A percentile compares a stretch with the other conserved stretches of the same genome.
phyloP scores from a whole-genome alignment of 2,329 filamentous ascomycete species.

The Coniochaeta hoffmannii region DNA sequence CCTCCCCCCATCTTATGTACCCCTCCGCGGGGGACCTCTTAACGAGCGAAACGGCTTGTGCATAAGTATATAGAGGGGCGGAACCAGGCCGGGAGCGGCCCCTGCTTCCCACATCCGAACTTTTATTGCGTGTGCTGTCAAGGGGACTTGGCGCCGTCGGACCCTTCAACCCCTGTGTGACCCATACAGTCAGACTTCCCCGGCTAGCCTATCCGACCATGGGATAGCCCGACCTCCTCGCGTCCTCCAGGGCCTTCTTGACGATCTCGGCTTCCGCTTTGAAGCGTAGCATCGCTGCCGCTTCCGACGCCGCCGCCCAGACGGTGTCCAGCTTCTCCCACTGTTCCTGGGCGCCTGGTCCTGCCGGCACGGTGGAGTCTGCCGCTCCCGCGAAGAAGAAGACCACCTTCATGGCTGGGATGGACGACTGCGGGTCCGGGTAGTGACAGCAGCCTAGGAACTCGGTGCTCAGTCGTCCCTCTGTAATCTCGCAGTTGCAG shows the following conservation, averaged over 20 bases:
- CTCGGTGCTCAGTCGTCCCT: slow-evolving; percentile 25
- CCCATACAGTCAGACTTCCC: neutral
- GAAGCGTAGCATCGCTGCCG: slow-evolving; percentile 16
- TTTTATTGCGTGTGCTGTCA: neutral
- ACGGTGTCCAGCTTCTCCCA: slow-evolving; percentile 20
- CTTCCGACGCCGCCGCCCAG: slow-evolving; percentile 17
- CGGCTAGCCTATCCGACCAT: slow-evolving; percentile 2
- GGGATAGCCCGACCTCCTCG: slow-evolving; percentile 13
- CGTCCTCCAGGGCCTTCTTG: slow-evolving; percentile 13
- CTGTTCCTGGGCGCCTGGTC: slow-evolving; percentile 19
- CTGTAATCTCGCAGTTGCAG: slow-evolving; percentile 17
- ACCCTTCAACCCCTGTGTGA: neutral
- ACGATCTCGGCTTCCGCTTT: slow-evolving; percentile 16
- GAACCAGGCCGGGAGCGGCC: neutral
- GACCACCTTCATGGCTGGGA: slow-evolving; percentile 28
- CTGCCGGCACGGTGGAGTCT: slow-evolving; percentile 17
- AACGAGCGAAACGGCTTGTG: no score
- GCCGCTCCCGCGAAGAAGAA: slow-evolving; percentile 31
- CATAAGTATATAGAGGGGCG: neutral
- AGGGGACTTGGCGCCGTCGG: neutral
- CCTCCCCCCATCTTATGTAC: neutral
- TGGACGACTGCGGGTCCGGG: slow-evolving; percentile 24
- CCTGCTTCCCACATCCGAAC: neutral
- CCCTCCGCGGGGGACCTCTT: neutral
- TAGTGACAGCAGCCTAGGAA: slow-evolving; percentile 27